These are phyloP conservation scores for Colletotrichum gigasporum DNA, from an alignment of 2,329 filamentous ascomycete species.

Conservation along the genomic window DNA sequence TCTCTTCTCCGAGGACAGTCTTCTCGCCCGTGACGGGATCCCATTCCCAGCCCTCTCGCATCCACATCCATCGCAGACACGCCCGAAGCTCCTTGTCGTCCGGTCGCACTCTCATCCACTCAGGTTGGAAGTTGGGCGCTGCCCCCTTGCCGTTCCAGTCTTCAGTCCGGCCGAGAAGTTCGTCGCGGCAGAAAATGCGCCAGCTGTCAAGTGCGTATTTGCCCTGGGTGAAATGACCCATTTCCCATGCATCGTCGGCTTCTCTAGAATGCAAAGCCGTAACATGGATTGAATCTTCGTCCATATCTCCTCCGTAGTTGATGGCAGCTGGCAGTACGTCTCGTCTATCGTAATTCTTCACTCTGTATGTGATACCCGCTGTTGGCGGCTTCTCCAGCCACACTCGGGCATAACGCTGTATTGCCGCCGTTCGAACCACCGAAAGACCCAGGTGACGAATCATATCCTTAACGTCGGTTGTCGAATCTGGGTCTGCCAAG, in stretches of 20 bases:
- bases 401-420: constrained; percentile 74
- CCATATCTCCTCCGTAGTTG: not conserved
- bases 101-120: constrained; percentile 90
- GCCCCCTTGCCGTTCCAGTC: constrained; percentile 72
- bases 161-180: constrained; percentile 70
- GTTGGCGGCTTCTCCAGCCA: constrained; percentile 74
- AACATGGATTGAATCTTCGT: constrained; percentile 4
- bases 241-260: constrained; percentile 74
- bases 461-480: constrained; percentile 63
- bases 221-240: constrained; percentile 85
- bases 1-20: constrained; percentile 58
- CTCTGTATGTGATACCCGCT: constrained; percentile 62
- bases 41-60: constrained; percentile 86
- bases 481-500: constrained; percentile 64
- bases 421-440: constrained; percentile 70
- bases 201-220: constrained; percentile 89
- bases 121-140: constrained; percentile 73
- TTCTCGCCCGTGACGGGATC: constrained; percentile 75
- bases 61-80: constrained; percentile 91
- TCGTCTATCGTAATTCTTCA: constrained; percentile 57
- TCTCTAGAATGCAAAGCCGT: constrained; percentile 30
- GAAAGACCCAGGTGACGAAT: constrained; percentile 79
- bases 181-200: constrained; percentile 92
- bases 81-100: constrained; percentile 89
- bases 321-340: constrained; percentile 36